Base-by-base conservation (phyloP, 139 green algal species). In the Pleodorina starrii region DNA sequence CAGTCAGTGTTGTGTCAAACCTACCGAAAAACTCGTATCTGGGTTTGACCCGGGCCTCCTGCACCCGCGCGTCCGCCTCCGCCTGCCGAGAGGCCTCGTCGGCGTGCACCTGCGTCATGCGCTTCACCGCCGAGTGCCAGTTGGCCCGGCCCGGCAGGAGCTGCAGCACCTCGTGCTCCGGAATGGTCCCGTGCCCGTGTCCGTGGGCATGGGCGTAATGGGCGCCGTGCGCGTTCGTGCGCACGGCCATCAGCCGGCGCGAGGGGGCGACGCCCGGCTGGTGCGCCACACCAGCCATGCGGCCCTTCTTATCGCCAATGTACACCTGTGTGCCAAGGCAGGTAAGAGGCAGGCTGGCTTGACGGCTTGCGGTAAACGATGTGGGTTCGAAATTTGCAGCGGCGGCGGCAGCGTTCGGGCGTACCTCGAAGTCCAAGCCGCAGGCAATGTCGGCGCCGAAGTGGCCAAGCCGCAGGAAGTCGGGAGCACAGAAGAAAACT, bases 11-110 rank as follows among this genome's bases (percentile, higher is more conserved):
- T n/a, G n/a, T n/a, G 48, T 73, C 19, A 16, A 19, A 73, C 72
- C 6, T 36, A 80, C 72, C 72, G 72, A 59, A 80, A 57, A 80
- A 80, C 42, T 80, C 72, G 40, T 80, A 80, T 80, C 72, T 51
- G 40, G 72, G 72, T 43, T 80, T 80, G 6, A 80, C 42, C 35
- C 25, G 19, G 19, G 72, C 40, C 23, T 42, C 72, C 17, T 80
- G 72, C 23, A 54, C 35, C 72, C 72, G 32, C 11, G 72, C 42
- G 32, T 80, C 72, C 27, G 72, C 72, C 38, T 51, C 72, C 19
- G 72, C 72, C 40, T 80, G 72, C 72, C 72, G 32, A 11, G 72
- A 36, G 19, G 72, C 40, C 27, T 80, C 72, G 21, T 36, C 16
- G 21, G 42, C 40, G 27, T 80, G 72, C 0, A 80, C 72, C 42